Conservation (phyloP, 352 stramenopile genomes). For the Albugo laibachii region DNA sequence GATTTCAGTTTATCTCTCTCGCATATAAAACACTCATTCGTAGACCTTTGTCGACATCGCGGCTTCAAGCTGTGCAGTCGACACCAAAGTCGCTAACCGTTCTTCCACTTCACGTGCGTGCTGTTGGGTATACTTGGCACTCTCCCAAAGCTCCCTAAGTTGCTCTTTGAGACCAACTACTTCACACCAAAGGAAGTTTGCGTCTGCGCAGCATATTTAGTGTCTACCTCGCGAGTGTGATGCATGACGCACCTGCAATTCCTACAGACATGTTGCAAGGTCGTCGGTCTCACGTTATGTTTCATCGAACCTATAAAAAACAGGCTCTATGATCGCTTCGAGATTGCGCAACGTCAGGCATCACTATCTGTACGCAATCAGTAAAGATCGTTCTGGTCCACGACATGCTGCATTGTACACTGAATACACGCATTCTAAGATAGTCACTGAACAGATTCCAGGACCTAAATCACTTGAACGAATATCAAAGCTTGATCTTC, state of each 20-base stretch:
- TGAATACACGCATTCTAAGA: slow-evolving; percentile 25
- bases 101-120: slow-evolving; percentile 11
- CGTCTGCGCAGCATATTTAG: slow-evolving; percentile 10
- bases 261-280: no score
- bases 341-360: no score
- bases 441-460: slow-evolving; percentile 33
- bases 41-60: slow-evolving; percentile 28
- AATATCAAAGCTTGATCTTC: slow-evolving; percentile 19
- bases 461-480: slow-evolving; percentile 44
- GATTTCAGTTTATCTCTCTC: background rate
- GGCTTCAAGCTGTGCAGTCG: slow-evolving; percentile 35
- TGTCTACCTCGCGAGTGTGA: no score
- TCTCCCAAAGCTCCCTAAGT: slow-evolving; percentile 18
- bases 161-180: slow-evolving; percentile 34
- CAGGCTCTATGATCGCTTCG: no score
- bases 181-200: slow-evolving; percentile 28
- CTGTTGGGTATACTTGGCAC: slow-evolving; percentile 5
- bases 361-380: no score
- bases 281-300: no score
- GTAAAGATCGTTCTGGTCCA: no score
- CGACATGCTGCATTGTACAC: slow-evolving; percentile 17
- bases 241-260: no score
- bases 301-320: no score
- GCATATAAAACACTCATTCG: background rate
- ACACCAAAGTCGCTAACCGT: slow-evolving; percentile 23